Evolutionary conservation across 805 yeast genomes (phyloP), one percentile per base, ranked within the genome.

Genomic region (Schwanniomyces vanrijiae): DNA sequence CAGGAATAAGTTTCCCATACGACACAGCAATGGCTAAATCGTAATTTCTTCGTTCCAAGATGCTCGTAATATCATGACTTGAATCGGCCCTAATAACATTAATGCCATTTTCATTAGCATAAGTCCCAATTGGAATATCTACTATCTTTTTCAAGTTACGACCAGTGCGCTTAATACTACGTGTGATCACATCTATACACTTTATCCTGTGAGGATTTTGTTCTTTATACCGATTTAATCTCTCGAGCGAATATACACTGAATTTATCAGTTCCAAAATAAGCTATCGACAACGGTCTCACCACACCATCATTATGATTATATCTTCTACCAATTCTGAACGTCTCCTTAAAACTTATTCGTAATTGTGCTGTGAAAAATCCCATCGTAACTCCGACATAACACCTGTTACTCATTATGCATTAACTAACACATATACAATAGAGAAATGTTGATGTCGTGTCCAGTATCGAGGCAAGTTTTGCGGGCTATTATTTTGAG

Each of bases 11-110:
- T 43, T 75, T 75, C 0, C 98, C 99, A 62, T 83, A 94, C 0
- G 97, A 90, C 1, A 90, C 97, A 0, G 98, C 97, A n/a, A 94
- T 74, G 0, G 90, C 85, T 53, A 90, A 60, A 51, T 86, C 80
- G 61, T 77, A 84, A 2, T 62, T 46, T 1, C 61, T 47, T 0
- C 49, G 40, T 0, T 53, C 48, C 41, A 62, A 19, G 2, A 59
- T 48, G 39, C 55, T 50, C 43, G 54, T 42, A 11, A 73, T 77
- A 22, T 79, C 84, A 0, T 53, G 41, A 1, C 62, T 55, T 1
- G 73, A 56, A 44, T 84, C 90, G 0, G 86, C 88, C 33, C 86
- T 62, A 7, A 69, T 58, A 1, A 82, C 46, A 0, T 62, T 59
- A 1, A 83, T 48, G 0, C 60, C 60, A 5, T 68, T 45, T 0